phyloP scores from a whole-genome alignment of 1,284 basidiomycete species.

The Cerioporus squamosus region DNA sequence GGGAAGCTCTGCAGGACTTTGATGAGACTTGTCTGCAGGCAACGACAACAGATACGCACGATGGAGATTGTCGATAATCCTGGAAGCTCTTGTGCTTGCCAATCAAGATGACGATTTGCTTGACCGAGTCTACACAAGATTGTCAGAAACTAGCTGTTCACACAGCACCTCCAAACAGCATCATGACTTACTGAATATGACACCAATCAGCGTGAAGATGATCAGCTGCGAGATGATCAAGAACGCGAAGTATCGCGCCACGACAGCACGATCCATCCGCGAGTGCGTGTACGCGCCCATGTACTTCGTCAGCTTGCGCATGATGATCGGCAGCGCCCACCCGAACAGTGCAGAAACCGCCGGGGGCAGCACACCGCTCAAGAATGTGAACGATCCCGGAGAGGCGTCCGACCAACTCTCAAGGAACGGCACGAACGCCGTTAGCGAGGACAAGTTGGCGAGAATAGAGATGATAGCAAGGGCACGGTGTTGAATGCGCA shows the following conservation, averaged over 20 bases:
- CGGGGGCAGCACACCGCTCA: constrained; percentile 90
- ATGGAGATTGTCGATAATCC: constrained; percentile 67
- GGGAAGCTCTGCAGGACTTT: constrained; percentile 60
- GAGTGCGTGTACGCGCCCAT: constrained; percentile 82
- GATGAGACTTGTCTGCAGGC: neutral
- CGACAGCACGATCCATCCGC: constrained; percentile 85
- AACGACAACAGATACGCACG: constrained; percentile 46
- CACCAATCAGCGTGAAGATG: constrained; percentile 90
- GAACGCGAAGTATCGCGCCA: constrained; percentile 91
- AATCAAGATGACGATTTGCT: constrained; percentile 70
- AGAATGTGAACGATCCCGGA: constrained; percentile 66
- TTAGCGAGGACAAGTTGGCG: constrained; percentile 75
- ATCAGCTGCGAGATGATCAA: constrained; percentile 89
- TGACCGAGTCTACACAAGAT: constrained; percentile 56
- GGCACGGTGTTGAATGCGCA: constrained; percentile 95
- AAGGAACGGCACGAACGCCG: constrained; percentile 75
- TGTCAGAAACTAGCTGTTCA: no score
- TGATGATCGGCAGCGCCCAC: constrained; percentile 86
- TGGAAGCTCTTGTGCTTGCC: constrained; percentile 68
- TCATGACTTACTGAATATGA: constrained; percentile 73
- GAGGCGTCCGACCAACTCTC: constrained; percentile 67
- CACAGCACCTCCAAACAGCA: no score
- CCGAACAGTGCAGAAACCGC: constrained; percentile 88
- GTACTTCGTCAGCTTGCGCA: constrained; percentile 84
- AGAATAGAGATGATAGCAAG: constrained; percentile 80